Evolutionary conservation across 164 flowering plant genomes (phyloP).

Genomic region (Saururus chinensis): DNA sequence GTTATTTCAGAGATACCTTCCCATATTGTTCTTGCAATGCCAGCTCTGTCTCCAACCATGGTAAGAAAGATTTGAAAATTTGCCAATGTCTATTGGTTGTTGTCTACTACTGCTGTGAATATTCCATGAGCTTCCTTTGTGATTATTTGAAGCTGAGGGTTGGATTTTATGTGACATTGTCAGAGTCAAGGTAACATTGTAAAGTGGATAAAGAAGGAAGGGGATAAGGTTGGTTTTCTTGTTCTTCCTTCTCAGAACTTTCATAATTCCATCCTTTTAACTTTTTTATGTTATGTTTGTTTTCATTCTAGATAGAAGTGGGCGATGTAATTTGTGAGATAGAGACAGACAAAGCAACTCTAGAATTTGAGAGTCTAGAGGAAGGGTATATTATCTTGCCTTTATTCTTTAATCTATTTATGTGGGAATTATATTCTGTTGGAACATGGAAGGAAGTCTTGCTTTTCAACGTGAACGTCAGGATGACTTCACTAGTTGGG

Average conservation of each 20-base stretch:
- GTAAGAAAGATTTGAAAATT: slow-evolving; percentile 24
- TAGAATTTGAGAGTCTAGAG: slow-evolving; percentile 88
- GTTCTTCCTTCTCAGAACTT: neutral
- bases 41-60: slow-evolving; percentile 95
- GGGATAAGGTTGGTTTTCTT: slow-evolving; percentile 61
- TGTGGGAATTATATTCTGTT: neutral
- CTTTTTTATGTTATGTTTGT: neutral
- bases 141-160: neutral
- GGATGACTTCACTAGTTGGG: neutral
- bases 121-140: neutral
- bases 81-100: neutral
- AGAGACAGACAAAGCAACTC: slow-evolving; percentile 95
- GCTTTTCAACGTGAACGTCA: neutral
- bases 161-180: slow-evolving; percentile 7
- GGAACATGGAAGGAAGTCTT: neutral
- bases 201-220: slow-evolving; percentile 88
- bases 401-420: slow-evolving; percentile 1
- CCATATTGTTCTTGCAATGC: slow-evolving; percentile 65
- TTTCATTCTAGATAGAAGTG: slow-evolving; percentile 63
- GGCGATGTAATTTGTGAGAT: slow-evolving; percentile 92
- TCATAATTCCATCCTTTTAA: neutral
- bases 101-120: neutral
- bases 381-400: slow-evolving; percentile 59
- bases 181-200: slow-evolving; percentile 91
- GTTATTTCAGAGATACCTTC: slow-evolving; percentile 41